Evolutionary conservation across 495 filamentous ascomycete genomes (phyloP), one percentile per base, ranked within the genome.

Genomic region (Sphaerosporella brunnea): DNA sequence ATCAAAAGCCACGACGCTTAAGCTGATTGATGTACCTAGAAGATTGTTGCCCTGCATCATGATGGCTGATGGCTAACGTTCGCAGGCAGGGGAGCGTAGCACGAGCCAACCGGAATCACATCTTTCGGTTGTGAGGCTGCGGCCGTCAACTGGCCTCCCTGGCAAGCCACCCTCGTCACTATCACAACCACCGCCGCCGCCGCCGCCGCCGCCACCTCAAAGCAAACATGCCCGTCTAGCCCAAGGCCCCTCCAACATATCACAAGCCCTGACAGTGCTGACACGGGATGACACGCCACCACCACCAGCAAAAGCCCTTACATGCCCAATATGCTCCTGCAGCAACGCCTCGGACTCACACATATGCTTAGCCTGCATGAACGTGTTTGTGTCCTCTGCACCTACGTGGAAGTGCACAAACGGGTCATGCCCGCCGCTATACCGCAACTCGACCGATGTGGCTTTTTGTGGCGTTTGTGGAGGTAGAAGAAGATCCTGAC

Each of bases 381-480:
- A 83, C 51, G 78, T 84, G 5, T 58, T 67, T 0, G 43, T 37
- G 35, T 4, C 7, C 65, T 35, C 63, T 76, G 24, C 58, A 65
- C 2, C 53, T 64, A 62, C 69, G 18, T 84, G 81, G 81, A 65
- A 64, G 25, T 84, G 81, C 54, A 55, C 52, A 16, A 74, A 71
- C 55, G 52, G 54, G 11, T 52, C 61, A 2, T 54, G 59, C 45
- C 71, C 64, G 24, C 68, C 64, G 24, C 24, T 53, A 7, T 84
- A 82, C 57, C 48, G 73, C 38, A 86, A 84, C 53, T 67, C 77
- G 2, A 69, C 67, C 1, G 79, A 83, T 57, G 72, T 65, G 24
- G 77, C 73, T 13, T 53, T 74, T 5, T 86, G 81, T 56, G 79
- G 77, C 16, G 62, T 79, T 20, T 85, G 80, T 56, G 75, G 78